Percentiles rank a stretch among this genome's conserved stretches.
Conservation (phyloP, 768 basidiomycete species). For the Amanita pallidorosea region DNA sequence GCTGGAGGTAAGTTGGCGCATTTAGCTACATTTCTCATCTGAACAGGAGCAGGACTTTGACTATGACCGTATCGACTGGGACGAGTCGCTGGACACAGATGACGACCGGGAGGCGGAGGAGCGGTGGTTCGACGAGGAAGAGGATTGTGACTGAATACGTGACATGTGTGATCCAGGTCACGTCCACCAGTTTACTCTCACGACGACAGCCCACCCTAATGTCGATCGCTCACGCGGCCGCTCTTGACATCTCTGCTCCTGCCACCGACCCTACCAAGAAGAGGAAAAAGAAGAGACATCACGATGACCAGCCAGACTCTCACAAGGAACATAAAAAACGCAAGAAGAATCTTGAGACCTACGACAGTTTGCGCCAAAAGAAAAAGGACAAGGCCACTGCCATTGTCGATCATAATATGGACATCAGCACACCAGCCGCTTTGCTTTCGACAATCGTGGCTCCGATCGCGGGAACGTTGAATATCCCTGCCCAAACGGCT, state of each 20-base stretch:
- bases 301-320: slow-evolving; percentile 16
- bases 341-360: slow-evolving; percentile 8
- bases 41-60: slow-evolving; percentile 40
- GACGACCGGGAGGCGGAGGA: slow-evolving; percentile 55
- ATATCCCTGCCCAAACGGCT: slow-evolving; percentile 7
- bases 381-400: slow-evolving; percentile 12
- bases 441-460: slow-evolving; percentile 58
- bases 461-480: slow-evolving; percentile 44
- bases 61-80: slow-evolving; percentile 69
- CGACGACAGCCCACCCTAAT: slow-evolving; percentile 31
- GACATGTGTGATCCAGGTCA: slow-evolving; percentile 6
- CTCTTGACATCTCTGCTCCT: slow-evolving; percentile 10
- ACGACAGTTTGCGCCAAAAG: slow-evolving; percentile 10
- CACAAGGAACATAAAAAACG: slow-evolving; percentile 26
- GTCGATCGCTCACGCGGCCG: slow-evolving; percentile 15
- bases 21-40: neutral
- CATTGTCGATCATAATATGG: slow-evolving; percentile 9
- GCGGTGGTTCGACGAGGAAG: slow-evolving; percentile 66
- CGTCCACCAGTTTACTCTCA: slow-evolving; percentile 6
- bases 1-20: slow-evolving; percentile 43
- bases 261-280: slow-evolving; percentile 19
- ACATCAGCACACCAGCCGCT: slow-evolving; percentile 28
- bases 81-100: slow-evolving; percentile 52
- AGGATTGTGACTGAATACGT: slow-evolving; percentile 17
- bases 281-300: slow-evolving; percentile 27